phyloP scores from a whole-genome alignment of 305 asterid genomes.

The Ilex paraguariensis region DNA sequence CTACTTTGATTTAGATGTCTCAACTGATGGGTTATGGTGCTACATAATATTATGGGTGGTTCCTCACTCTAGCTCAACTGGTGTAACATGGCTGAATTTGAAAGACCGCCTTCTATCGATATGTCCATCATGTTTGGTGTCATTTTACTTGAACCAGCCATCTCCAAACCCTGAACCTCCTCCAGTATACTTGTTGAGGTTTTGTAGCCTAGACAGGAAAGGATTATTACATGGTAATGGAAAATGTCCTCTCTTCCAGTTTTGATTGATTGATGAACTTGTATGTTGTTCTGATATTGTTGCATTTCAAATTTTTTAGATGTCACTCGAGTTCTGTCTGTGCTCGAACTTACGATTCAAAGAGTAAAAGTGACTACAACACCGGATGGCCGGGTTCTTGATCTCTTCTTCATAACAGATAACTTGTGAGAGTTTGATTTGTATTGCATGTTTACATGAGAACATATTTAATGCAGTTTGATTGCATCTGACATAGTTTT shows the following conservation, averaged over 20 bases:
- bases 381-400: constrained; percentile 68
- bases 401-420: constrained; percentile 60
- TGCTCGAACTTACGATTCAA: constrained; percentile 69
- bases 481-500: too few relatives aligned
- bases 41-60: constrained; percentile 62
- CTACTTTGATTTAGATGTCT: constrained; percentile 46
- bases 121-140: constrained; percentile 51
- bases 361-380: constrained; percentile 78
- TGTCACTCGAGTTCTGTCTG: constrained; percentile 67
- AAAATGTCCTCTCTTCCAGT: constrained; percentile 4
- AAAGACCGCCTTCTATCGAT: constrained; percentile 62
- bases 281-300: constrained; percentile 9
- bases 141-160: constrained; percentile 44
- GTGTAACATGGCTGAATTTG: constrained; percentile 60
- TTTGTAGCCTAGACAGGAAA: constrained; percentile 50
- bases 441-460: background rate
- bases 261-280: constrained; percentile 1
- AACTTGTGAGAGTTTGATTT: constrained; percentile 36
- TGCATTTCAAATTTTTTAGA: constrained; percentile 28
- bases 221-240: constrained; percentile 74
- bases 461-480: too few relatives aligned
- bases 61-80: constrained; percentile 45
- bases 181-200: constrained; percentile 55
- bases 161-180: constrained; percentile 30
- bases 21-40: constrained; percentile 92